Conservation (phyloP, 139 green algal species). For the Chlamydomonas asymmetrica region DNA sequence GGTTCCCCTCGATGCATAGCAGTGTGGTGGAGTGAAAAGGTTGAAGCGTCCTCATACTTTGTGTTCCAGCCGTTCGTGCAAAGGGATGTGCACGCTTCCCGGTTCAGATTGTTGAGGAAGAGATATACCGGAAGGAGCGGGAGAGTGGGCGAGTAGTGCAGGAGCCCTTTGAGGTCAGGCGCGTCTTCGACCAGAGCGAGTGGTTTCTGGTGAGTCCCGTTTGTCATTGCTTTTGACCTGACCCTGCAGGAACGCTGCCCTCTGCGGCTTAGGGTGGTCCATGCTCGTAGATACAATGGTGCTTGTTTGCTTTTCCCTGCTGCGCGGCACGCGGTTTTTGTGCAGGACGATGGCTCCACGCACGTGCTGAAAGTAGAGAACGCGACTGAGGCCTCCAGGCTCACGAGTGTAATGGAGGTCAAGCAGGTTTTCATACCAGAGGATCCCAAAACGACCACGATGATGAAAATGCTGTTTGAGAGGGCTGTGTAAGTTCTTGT, state of each 20-base stretch:
- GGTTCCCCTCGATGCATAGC: not conserved
- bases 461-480: constrained; percentile 28
- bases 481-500: constrained; percentile 34
- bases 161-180: constrained; percentile 45
- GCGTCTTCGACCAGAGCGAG: constrained; percentile 27
- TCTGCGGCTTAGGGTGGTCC: not conserved
- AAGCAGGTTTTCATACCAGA: constrained; percentile 29
- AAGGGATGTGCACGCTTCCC: not conserved
- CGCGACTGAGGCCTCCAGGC: constrained; percentile 12
- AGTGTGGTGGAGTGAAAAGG: not conserved
- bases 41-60: not conserved
- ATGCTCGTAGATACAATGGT: too few species aligned
- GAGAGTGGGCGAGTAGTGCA: constrained; percentile 34
- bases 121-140: constrained; percentile 49
- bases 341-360: constrained; percentile 19
- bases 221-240: not conserved
- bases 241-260: constrained; percentile 2
- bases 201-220: constrained; percentile 2
- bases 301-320: not conserved
- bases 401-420: constrained; percentile 25
- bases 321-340: not conserved
- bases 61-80: not conserved
- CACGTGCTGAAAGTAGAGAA: constrained; percentile 27
- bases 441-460: constrained; percentile 3
- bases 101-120: constrained; percentile 43